Conservation (phyloP, 2,329 filamentous ascomycete species). For the Eutypa lata region DNA sequence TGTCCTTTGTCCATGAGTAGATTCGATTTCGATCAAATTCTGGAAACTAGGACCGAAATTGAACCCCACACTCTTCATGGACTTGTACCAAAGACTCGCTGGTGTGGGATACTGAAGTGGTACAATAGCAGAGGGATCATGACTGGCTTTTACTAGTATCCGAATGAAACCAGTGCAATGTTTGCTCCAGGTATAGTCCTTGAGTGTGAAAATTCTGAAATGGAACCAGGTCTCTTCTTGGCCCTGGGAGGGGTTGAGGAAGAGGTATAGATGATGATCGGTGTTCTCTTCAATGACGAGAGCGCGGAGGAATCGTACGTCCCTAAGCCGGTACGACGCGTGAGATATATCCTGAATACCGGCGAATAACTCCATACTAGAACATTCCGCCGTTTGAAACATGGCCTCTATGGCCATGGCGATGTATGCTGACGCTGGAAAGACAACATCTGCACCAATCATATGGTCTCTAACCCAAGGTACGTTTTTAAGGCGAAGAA, state of each 20-base stretch:
- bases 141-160: background rate
- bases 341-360: too few species aligned
- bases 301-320: constrained; percentile 13
- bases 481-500: constrained; percentile 2
- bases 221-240: constrained; percentile 4
- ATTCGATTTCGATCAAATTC: constrained; percentile 6
- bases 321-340: constrained; percentile 9
- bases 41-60: constrained; percentile 15
- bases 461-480: constrained; percentile 42
- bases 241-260: background rate
- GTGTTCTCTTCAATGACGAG: constrained; percentile 14
- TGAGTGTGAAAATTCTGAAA: background rate
- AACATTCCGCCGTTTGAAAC: constrained; percentile 10
- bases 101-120: background rate
- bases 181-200: constrained; percentile 3
- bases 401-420: constrained; percentile 25
- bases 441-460: constrained; percentile 38
- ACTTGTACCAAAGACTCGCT: constrained; percentile 22
- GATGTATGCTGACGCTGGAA: constrained; percentile 33
- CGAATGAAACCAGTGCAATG: constrained; percentile 16
- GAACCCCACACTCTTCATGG: constrained; percentile 22
- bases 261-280: background rate
- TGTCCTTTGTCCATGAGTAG: constrained; percentile 4
- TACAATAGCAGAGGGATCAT: background rate
- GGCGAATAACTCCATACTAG: too few species aligned